Evolutionary conservation across 1,139 yeast genomes (phyloP).

Genomic region (Zygosaccharomyces sapae): DNA sequence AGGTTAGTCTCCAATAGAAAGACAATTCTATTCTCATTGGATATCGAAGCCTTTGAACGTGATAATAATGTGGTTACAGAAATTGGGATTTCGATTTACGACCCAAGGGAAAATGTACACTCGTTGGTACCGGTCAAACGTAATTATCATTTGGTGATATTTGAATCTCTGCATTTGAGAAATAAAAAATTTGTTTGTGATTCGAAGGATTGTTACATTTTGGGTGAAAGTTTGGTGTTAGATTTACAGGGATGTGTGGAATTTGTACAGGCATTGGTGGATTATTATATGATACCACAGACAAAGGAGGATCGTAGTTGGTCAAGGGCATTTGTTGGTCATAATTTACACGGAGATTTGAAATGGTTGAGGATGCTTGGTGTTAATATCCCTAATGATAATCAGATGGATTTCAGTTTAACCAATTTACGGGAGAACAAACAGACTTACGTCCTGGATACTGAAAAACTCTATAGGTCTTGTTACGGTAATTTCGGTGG

Average conservation of each 20-base stretch:
- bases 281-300: conserved; percentile 39
- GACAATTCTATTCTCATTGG: conserved; percentile 50
- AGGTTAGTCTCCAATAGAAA: conserved; percentile 29
- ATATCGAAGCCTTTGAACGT: conserved; percentile 64
- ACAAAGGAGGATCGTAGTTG: conserved; percentile 26
- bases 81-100: conserved; percentile 64
- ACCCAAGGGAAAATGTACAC: conserved; percentile 43
- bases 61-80: conserved; percentile 51
- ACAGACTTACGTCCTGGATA: conserved; percentile 43
- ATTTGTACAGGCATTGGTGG: conserved; percentile 44
- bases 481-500: conserved; percentile 45
- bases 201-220: conserved; percentile 51
- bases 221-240: conserved; percentile 51
- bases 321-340: conserved; percentile 57
- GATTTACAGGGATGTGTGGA: conserved; percentile 37
- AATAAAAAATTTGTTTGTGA: conserved; percentile 65
- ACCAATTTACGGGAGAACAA: conserved; percentile 10
- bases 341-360: conserved; percentile 60
- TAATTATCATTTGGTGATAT: conserved; percentile 54
- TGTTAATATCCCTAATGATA: conserved; percentile 43
- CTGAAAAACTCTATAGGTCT: conserved; percentile 46
- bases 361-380: conserved; percentile 49
- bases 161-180: conserved; percentile 44
- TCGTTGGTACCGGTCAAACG: conserved; percentile 33
- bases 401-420: conserved; percentile 7